Evolutionary conservation across 805 yeast species (phyloP), one percentile per base, ranked within the genome.

Genomic region (Ogataea glucozyma): DNA sequence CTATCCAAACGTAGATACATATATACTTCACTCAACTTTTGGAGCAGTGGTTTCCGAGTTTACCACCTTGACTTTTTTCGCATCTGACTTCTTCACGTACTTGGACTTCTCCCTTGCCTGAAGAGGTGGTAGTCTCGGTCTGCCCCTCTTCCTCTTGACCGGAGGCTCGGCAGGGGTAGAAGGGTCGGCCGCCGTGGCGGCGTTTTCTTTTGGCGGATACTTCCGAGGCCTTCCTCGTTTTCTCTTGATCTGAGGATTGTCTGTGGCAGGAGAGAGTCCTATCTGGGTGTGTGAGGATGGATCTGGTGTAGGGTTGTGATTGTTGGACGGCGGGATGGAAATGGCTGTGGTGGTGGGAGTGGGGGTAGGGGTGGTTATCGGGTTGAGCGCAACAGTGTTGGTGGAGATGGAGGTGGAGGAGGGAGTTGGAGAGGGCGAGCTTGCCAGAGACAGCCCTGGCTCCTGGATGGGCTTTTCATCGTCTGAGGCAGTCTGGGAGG

Each of bases 121-220:
- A 13, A 57, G 48, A 9, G 64, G 62, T 8, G 64, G 61, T 13
- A 60, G 38, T 41, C 51, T 52, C 10, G 64, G 65, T 45, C 64
- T 49, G 23, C 64, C 64, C 33, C 64, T 47, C 23, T 53, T 56
- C 32, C 58, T 47, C 40, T 60, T 58, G 11, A 40, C 51, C 6
- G 31, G 26, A 17, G 32, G 12, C 8, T 16, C 21, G 6, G 32
- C 5, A 4, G 32, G 32, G 6, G 16, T 23, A 18, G 27, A 13
- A 17, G 32, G 32, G 23, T 36, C 27, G 16, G 10, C 34, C 18
- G 39, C 17, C 14, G 23, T n/a, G 18, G 22, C 24, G 4, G 36
- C 18, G 4, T 20, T 20, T 7, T 32, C 39, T 22, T 31, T 31
- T 26, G 50, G 52, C 4, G 48, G 46, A 26, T 40, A 38, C 38